These are phyloP conservation scores for Leccinum incarnatum DNA, from an alignment of 768 basidiomycete species.

Conservation along the genomic window DNA sequence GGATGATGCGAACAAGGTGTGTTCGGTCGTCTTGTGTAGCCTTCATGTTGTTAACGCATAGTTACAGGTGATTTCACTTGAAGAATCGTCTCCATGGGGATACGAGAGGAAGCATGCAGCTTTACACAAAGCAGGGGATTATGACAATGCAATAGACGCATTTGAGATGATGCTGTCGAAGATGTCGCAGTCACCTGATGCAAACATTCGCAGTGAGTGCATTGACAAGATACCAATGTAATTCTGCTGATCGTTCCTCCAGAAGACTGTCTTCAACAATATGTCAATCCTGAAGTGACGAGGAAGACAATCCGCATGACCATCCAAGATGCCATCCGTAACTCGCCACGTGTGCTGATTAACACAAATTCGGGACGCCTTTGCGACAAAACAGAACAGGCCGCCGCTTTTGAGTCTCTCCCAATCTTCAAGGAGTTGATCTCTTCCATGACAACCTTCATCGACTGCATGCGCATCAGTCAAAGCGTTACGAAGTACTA, in stretches of 20 bases:
- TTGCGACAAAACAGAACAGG: neutral
- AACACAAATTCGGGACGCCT: neutral
- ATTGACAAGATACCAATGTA: neutral
- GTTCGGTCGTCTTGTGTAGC: neutral
- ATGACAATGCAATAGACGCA: neutral
- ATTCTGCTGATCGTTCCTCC: neutral
- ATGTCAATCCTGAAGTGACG: neutral
- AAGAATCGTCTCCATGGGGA: conserved; percentile 1
- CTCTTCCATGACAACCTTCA: neutral
- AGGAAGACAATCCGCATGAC: neutral
- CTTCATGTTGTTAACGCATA: neutral
- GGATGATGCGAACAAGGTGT: neutral
- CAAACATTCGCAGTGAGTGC: neutral
- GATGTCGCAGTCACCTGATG: neutral
- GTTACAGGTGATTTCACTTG: conserved; percentile 1
- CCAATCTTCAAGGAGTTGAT: neutral
- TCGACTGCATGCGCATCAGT: neutral
- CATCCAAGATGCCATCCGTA: neutral
- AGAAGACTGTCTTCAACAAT: neutral
- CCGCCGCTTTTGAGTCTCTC: neutral
- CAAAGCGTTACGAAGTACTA: neutral
- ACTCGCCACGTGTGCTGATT: neutral
- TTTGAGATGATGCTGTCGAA: conserved; percentile 3
- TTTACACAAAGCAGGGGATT: neutral
- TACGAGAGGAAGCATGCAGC: conserved; percentile 3